These are phyloP conservation scores for Eudorina sp. DNA, from an alignment of 139 green algal genomes.

Conservation along the genomic window DNA sequence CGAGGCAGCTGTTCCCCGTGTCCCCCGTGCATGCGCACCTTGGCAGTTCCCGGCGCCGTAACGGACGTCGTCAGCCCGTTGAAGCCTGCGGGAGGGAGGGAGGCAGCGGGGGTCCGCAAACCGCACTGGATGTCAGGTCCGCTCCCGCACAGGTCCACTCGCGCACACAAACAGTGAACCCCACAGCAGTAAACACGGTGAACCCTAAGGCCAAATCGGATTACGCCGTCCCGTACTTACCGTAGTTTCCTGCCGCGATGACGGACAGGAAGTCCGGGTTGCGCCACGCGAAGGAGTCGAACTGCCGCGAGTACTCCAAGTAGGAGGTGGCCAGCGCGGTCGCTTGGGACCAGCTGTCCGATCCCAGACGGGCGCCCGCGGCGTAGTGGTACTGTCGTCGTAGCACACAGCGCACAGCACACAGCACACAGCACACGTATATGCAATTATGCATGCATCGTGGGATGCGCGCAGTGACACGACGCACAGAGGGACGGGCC, in stretches of 20 bases:
- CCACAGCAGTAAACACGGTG: background rate
- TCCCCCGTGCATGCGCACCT: too few species aligned
- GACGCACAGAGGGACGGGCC: too few species aligned
- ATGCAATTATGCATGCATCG: too few species aligned
- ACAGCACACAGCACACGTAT: too few species aligned
- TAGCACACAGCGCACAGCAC: too few species aligned
- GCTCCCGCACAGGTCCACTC: background rate
- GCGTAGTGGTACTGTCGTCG: conserved; percentile 61
- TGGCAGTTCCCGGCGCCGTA: conserved; percentile 65
- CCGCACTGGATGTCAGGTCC: background rate
- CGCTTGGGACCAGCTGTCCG: conserved; percentile 2
- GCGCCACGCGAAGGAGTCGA: conserved; percentile 11
- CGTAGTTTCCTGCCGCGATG: conserved; percentile 79
- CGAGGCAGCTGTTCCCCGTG: too few species aligned
- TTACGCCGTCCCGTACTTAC: too few species aligned
- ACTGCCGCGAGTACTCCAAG: background rate
- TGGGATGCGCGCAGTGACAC: too few species aligned
- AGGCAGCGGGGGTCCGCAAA: conserved; percentile 58
- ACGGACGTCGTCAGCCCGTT: conserved; percentile 87
- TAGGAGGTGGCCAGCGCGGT: background rate
- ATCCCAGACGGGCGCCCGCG: conserved; percentile 73
- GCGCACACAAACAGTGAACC: background rate
- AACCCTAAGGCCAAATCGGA: background rate
- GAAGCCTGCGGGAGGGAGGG: conserved; percentile 77
- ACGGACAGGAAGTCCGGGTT: conserved; percentile 37